These are phyloP conservation scores for Diaporthe eres DNA, from an alignment of 2,329 filamentous ascomycete species.

Conservation along the genomic window DNA sequence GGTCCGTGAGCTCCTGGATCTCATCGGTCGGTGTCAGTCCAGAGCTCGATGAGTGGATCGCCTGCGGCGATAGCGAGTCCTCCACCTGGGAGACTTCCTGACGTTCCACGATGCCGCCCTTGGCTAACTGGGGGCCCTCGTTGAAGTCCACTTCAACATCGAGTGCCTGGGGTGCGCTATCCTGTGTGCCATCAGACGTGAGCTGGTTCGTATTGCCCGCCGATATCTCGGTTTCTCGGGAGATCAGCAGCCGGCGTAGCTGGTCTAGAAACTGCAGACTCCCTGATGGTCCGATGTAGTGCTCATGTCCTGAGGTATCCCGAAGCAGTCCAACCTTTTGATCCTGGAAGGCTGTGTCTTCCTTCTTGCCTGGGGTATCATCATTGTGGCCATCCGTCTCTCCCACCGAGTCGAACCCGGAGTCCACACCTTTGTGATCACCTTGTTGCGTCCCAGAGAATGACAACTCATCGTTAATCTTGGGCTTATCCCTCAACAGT, in stretches of 20 bases:
- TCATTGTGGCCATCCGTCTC: background rate
- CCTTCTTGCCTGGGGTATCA: constrained; percentile 2
- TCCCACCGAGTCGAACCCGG: background rate
- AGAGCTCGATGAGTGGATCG: background rate
- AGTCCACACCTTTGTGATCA: background rate
- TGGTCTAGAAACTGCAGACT: constrained; percentile 54
- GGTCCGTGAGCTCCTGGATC: constrained; percentile 17
- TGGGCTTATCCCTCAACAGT: background rate
- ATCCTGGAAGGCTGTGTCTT: constrained; percentile 7
- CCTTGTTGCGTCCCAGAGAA: background rate
- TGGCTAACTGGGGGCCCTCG: background rate
- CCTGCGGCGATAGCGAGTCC: constrained; percentile 16
- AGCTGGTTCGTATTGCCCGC: background rate
- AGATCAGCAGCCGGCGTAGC: constrained; percentile 45
- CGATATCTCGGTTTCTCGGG: background rate
- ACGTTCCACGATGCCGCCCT: background rate
- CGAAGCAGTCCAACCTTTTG: constrained; percentile 47
- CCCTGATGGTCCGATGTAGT: constrained; percentile 56
- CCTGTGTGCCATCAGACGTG: background rate
- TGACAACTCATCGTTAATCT: background rate
- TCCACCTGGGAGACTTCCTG: constrained; percentile 8
- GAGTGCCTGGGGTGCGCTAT: background rate
- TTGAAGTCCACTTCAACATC: background rate
- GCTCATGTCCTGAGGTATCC: constrained; percentile 52
- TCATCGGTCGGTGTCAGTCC: constrained; percentile 6